phyloP scores from a whole-genome alignment of 768 basidiomycete genomes.

The Gymnopilus dilepis region DNA sequence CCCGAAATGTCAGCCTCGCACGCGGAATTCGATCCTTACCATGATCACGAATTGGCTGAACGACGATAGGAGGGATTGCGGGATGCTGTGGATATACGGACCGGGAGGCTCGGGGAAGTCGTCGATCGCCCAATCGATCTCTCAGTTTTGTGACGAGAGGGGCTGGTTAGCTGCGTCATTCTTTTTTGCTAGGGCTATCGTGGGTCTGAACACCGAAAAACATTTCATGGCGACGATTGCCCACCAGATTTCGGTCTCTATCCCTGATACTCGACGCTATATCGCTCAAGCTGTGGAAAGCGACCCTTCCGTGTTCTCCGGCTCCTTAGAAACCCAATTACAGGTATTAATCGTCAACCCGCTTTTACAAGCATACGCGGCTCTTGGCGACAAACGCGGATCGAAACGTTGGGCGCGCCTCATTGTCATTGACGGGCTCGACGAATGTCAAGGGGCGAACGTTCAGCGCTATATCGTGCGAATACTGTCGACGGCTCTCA shows the following conservation, averaged over 20 bases:
- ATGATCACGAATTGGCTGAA: constrained; percentile 28
- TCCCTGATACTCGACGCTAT: constrained; percentile 29
- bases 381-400: constrained; percentile 23
- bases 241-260: constrained; percentile 31
- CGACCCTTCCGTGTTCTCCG: constrained; percentile 32
- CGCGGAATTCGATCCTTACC: constrained; percentile 25
- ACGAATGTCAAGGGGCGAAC: constrained; percentile 32
- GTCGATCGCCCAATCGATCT: constrained; percentile 29
- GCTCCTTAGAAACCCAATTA: constrained; percentile 31
- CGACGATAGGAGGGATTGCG: constrained; percentile 25
- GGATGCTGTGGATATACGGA: constrained; percentile 35
- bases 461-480: constrained; percentile 35
- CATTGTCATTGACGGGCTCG: constrained; percentile 33
- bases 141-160: constrained; percentile 26
- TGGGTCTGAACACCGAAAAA: constrained; percentile 32
- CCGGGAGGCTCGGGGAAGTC: constrained; percentile 32
- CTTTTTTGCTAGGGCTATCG: constrained; percentile 29
- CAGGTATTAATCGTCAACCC: constrained; percentile 32
- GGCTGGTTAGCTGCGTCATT: constrained; percentile 30
- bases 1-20: constrained; percentile 31
- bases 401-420: constrained; percentile 30
- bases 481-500: constrained; percentile 32
- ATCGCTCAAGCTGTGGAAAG: constrained; percentile 33
- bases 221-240: constrained; percentile 35
- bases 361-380: constrained; percentile 24